phyloP scores from a whole-genome alignment of 345 rosid genomes.

The Streptanthus diversifolius region DNA sequence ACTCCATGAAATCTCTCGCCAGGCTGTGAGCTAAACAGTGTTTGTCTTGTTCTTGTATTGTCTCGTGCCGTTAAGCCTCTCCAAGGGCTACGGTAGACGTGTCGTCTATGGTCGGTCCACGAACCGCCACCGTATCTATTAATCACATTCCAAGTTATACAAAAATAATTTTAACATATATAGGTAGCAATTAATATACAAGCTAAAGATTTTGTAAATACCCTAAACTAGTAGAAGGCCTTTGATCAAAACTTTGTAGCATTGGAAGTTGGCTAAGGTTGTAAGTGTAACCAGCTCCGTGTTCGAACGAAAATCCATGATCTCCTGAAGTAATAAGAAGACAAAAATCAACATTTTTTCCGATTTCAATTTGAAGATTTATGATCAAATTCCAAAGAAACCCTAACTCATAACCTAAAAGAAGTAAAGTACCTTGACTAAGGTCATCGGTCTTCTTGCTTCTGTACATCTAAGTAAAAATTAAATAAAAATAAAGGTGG shows the following conservation, averaged over 20 bases:
- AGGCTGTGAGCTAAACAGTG: slow-evolving; percentile 35
- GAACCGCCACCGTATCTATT: slow-evolving; percentile 46
- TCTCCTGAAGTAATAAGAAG: slow-evolving; percentile 32
- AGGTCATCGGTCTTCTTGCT: slow-evolving; percentile 61
- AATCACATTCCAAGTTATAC: background rate
- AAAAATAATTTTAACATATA: background rate
- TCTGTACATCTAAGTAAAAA: slow-evolving; percentile 55
- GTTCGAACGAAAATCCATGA: slow-evolving; percentile 47
- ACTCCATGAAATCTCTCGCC: slow-evolving; percentile 32
- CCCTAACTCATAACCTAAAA: slow-evolving; percentile 31
- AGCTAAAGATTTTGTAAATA: slow-evolving; percentile 2
- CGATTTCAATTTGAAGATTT: background rate
- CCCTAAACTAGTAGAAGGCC: slow-evolving; percentile 43
- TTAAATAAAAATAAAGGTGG: background rate
- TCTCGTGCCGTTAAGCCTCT: slow-evolving; percentile 35
- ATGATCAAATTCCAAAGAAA: background rate
- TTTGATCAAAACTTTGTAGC: slow-evolving; percentile 52
- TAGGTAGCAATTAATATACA: background rate
- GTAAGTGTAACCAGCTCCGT: slow-evolving; percentile 46
- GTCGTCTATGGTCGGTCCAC: slow-evolving; percentile 41
- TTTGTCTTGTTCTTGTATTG: slow-evolving; percentile 34
- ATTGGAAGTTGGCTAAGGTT: slow-evolving; percentile 61
- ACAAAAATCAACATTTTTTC: background rate
- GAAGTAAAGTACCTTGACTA: slow-evolving; percentile 44
- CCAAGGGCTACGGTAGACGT: slow-evolving; percentile 34